Evolutionary conservation across 306 rosid species (phyloP).

Genomic region (Cicer cuneatum): DNA sequence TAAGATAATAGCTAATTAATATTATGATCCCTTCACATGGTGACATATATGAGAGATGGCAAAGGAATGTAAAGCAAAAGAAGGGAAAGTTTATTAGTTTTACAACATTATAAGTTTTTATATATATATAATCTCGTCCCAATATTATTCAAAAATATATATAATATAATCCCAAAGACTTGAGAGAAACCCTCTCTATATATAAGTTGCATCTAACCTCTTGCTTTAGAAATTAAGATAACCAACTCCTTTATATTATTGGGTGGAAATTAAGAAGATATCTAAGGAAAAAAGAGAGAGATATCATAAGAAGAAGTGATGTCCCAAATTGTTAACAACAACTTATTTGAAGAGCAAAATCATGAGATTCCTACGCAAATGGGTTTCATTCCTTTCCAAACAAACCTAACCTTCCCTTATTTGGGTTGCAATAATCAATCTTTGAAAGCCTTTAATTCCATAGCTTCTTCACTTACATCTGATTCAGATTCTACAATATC

Average conservation of each 20-base stretch:
- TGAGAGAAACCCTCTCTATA: constrained; percentile 14
- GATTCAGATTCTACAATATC: constrained; percentile 48
- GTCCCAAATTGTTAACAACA: constrained; percentile 64
- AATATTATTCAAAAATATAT: neutral
- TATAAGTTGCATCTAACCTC: constrained; percentile 10
- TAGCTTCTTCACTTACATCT: constrained; percentile 56
- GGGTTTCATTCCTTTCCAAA: constrained; percentile 73
- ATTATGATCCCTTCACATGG: neutral
- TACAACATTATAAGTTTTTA: constrained; percentile 29
- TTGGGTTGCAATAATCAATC: constrained; percentile 61
- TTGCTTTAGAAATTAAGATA: constrained; percentile 25
- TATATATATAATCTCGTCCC: no score
- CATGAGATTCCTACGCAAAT: constrained; percentile 49
- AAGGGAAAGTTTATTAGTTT: constrained; percentile 50
- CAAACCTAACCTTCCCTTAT: constrained; percentile 61
- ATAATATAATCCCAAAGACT: neutral
- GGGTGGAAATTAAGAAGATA: neutral
- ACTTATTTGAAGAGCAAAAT: constrained; percentile 68
- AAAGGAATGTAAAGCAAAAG: constrained; percentile 24
- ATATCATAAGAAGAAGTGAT: constrained; percentile 39
- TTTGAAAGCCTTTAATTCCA: constrained; percentile 55
- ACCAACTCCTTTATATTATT: constrained; percentile 20
- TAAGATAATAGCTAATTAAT: no score
- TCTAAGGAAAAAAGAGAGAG: neutral
- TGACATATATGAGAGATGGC: constrained; percentile 11